Conservation (phyloP, 306 rosid species). For the Lathyrus oleraceus region DNA sequence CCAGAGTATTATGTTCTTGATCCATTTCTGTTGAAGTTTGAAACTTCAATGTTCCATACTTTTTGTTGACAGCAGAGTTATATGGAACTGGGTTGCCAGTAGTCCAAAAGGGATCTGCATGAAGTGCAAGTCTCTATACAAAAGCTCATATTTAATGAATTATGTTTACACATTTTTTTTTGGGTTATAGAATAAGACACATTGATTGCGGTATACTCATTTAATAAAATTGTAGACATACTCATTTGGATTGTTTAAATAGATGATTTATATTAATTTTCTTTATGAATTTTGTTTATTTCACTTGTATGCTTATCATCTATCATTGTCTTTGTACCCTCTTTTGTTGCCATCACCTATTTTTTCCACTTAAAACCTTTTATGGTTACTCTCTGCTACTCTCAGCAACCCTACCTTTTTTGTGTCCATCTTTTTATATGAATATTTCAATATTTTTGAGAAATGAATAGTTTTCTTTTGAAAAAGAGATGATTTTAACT, state of each 20-base stretch:
- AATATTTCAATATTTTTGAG: too few relatives aligned
- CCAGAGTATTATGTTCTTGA: conserved; percentile 12
- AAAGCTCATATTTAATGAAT: neutral
- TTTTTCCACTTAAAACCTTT: neutral
- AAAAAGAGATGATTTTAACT: too few relatives aligned
- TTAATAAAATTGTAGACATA: neutral
- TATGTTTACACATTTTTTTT: neutral
- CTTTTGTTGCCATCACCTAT: neutral
- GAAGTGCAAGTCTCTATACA: neutral
- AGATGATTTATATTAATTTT: neutral
- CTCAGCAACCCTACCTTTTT: too few relatives aligned
- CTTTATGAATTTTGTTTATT: neutral
- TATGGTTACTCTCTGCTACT: neutral
- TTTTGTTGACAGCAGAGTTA: conserved; percentile 9
- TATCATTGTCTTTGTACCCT: neutral
- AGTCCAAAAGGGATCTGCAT: conserved; percentile 4
- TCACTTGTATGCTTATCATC: neutral
- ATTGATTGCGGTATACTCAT: neutral
- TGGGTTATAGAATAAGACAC: neutral
- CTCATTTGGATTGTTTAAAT: neutral
- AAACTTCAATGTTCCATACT: neutral
- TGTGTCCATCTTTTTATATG: too few relatives aligned
- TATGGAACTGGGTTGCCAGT: neutral
- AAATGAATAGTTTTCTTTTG: too few relatives aligned
- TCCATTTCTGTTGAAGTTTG: conserved; percentile 1